Evolutionary conservation across 2,329 filamentous ascomycete genomes (phyloP), one percentile per base, ranked within the genome.

Genomic region (Colletotrichum gloeosporioides): DNA sequence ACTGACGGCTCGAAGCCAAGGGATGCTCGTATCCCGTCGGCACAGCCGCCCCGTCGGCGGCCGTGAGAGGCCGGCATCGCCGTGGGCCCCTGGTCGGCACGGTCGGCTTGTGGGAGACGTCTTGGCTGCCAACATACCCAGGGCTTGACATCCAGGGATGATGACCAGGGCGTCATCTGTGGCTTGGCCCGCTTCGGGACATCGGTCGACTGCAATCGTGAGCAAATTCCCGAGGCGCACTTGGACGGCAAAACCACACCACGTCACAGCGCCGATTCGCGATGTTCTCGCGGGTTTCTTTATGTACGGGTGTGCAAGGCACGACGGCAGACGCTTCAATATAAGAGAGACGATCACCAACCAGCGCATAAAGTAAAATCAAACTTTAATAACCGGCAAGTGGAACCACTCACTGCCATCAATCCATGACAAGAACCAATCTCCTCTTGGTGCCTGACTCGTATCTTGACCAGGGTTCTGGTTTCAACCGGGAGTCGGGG

Each of bases 311-410:
- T 10, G 18, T 53, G 10, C 44, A 53, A 74, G 49, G 74, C 74
- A 65, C 49, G 36, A 64, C 64, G 27, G 70, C 27, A 55, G 22
- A 53, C 36, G 31, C n/a, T 71, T 25, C 49, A 57, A 69, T 73
- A 32, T 69, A 65, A 34, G 25, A 59, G 68, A 73, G 70, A 69
- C 70, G 64, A 76, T 73, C 70, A 59, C 25, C 36, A 44, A 65
- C 73, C 34, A 62, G 65, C 70, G 73, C 74, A 76, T 74, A 74
- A 76, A 76, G 74, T 69, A 74, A 74, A 73, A 66, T 62, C 70
- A 76, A 76, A 76, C 70, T 76, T 61, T 73, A 69, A 65, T 69
- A 59, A 74, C 27, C 70, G 74, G 70, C 70, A 76, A 74, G 74
- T 76, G 74, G 74, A 74, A 76, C 70, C 34, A 15, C 22, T 69